Conservation (phyloP, 192 early-diverging fungal genomes). For the Cladochytrium replicatum region DNA sequence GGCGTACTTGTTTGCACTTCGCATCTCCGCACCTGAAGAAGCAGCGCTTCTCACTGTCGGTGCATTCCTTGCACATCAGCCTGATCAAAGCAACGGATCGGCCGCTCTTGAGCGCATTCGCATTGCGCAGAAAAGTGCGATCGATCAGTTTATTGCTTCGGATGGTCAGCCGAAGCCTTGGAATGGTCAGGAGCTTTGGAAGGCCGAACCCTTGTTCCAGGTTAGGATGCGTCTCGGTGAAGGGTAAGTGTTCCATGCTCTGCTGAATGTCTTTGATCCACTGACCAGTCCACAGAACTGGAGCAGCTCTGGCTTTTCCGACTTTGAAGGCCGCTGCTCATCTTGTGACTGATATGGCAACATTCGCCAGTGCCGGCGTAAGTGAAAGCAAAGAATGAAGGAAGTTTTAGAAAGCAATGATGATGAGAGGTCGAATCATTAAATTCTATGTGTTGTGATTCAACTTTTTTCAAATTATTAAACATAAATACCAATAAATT, state of each 20-base stretch:
- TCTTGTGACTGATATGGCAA: constrained; percentile 17
- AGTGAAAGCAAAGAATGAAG: constrained; percentile 10
- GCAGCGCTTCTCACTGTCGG: background rate
- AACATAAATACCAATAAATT: too few relatives aligned
- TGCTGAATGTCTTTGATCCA: background rate
- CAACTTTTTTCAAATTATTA: too few relatives aligned
- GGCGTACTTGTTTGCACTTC: constrained; percentile 13
- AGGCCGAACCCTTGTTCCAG: constrained; percentile 4
- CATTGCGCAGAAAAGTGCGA: constrained; percentile 3
- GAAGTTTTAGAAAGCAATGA: too few relatives aligned
- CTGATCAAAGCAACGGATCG: background rate
- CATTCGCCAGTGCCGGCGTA: constrained; percentile 21
- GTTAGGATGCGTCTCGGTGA: constrained; percentile 13
- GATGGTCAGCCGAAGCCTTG: background rate
- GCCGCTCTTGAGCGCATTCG: too few relatives aligned
- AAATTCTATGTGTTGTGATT: too few relatives aligned
- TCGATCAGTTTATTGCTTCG: background rate
- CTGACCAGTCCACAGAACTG: constrained; percentile 5
- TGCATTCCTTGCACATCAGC: constrained; percentile 5
- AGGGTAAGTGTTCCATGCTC: constrained; percentile 1
- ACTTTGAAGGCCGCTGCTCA: constrained; percentile 12
- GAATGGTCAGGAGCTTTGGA: background rate
- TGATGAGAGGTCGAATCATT: too few relatives aligned
- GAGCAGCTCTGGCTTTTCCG: constrained; percentile 16
- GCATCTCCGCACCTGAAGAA: constrained; percentile 7